phyloP scores from a whole-genome alignment of 2,329 filamentous ascomycete species.

The Penicillium sp. region DNA sequence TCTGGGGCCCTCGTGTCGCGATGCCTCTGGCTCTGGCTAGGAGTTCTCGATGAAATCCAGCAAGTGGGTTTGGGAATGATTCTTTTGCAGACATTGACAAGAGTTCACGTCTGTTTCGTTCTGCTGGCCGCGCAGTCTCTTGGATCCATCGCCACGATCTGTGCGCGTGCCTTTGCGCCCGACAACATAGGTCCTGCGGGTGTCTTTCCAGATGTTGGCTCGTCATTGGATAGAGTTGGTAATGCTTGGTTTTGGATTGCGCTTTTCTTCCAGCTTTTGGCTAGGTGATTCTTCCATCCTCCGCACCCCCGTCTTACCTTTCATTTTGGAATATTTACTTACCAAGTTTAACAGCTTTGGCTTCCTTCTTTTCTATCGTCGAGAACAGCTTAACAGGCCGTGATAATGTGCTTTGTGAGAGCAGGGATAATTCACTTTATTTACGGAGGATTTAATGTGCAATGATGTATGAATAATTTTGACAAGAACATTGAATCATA shows the following conservation, averaged over 20 bases:
- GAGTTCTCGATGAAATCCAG: constrained; percentile 64
- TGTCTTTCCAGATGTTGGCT: constrained; percentile 63
- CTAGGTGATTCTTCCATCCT: constrained; percentile 25
- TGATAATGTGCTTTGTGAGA: background rate
- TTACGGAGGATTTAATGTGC: too few species aligned
- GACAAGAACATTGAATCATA: too few species aligned
- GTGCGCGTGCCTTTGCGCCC: constrained; percentile 60
- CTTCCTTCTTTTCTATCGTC: constrained; percentile 46
- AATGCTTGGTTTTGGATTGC: constrained; percentile 63
- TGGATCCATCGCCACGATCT: constrained; percentile 62
- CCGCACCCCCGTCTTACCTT: background rate
- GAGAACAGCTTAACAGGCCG: constrained; percentile 47
- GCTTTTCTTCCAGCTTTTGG: constrained; percentile 57
- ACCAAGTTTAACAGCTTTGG: constrained; percentile 30
- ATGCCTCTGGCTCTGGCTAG: constrained; percentile 66
- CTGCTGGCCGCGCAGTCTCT: constrained; percentile 62
- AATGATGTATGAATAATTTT: too few species aligned
- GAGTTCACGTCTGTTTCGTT: constrained; percentile 64
- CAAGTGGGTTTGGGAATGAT: constrained; percentile 69
- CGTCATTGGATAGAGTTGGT: constrained; percentile 46
- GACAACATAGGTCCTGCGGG: constrained; percentile 61
- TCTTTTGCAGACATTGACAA: constrained; percentile 63
- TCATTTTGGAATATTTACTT: background rate
- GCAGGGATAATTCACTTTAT: too few species aligned
- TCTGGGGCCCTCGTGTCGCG: constrained; percentile 58